phyloP scores from a whole-genome alignment of 768 basidiomycete genomes.

The Termitomyces eurrhizus region DNA sequence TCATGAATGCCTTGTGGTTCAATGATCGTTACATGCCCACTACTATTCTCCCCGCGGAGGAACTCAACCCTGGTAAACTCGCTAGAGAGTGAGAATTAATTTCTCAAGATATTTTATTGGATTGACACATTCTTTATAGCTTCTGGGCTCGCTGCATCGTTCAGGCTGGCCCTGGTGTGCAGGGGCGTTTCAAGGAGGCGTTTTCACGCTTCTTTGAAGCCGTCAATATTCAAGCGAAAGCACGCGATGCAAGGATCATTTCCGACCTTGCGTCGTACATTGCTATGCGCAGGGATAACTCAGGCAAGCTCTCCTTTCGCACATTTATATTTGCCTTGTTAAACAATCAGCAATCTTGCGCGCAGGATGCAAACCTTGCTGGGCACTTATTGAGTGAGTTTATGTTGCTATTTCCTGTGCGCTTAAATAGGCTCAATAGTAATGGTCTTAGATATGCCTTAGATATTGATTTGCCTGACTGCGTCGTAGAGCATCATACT shows the following conservation, averaged over 20 bases:
- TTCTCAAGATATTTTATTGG: conserved; percentile 1
- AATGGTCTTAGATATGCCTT: conserved; percentile 46
- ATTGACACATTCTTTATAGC: conserved; percentile 30
- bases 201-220: conserved; percentile 67
- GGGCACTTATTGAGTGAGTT: conserved; percentile 67
- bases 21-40: conserved; percentile 50
- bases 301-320: conserved; percentile 35
- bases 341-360: not conserved
- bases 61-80: conserved; percentile 55
- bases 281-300: conserved; percentile 67
- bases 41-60: conserved; percentile 29
- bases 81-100: conserved; percentile 60
- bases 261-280: conserved; percentile 76
- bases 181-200: conserved; percentile 68
- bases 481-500: conserved; percentile 61
- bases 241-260: conserved; percentile 48
- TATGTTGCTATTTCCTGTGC: not conserved
- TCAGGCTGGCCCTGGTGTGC: conserved; percentile 52
- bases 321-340: not conserved
- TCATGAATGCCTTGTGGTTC: conserved; percentile 69
- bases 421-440: not conserved
- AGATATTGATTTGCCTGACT: conserved; percentile 67
- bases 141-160: conserved; percentile 64
- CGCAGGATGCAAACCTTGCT: conserved; percentile 64
- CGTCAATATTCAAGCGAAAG: conserved; percentile 56